phyloP scores from a whole-genome alignment of 208 protist species.

The Crithidia mellificae region DNA sequence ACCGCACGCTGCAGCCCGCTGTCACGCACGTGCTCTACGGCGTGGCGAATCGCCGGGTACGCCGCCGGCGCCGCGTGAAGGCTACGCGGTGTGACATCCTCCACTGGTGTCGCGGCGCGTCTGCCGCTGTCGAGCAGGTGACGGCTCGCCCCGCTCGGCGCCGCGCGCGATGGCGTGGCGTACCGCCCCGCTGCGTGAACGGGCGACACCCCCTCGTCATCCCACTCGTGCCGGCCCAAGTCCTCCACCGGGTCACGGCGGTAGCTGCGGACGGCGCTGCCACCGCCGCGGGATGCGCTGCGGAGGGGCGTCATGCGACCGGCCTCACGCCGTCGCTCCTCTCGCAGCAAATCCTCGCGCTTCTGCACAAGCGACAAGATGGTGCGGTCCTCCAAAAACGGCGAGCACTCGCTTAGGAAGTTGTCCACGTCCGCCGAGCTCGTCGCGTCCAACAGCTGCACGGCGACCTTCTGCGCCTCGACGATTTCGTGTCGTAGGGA shows the following conservation, averaged over 20 bases:
- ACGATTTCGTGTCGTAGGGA: conserved; percentile 50
- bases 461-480: conserved; percentile 36
- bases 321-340: conserved; percentile 3
- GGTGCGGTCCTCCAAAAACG: conserved; percentile 52
- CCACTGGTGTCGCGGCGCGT: neutral
- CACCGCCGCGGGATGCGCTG: neutral
- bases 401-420: conserved; percentile 59
- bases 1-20: conserved; percentile 8
- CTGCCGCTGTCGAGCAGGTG: neutral
- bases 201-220: conserved; percentile 3
- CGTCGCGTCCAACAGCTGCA: conserved; percentile 36
- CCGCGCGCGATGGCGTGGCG: neutral
- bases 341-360: conserved; percentile 46
- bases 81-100: neutral
- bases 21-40: neutral
- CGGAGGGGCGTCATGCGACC: conserved; percentile 19
- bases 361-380: conserved; percentile 58
- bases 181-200: neutral
- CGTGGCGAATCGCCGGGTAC: conserved; percentile 14
- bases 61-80: neutral
- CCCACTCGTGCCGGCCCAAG: conserved; percentile 4
- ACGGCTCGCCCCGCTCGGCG: neutral
- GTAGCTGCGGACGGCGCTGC: neutral
- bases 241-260: conserved; percentile 13
- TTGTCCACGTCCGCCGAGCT: conserved; percentile 45